Base-by-base conservation (phyloP, 179 eudicot genomes). In the Corrigiola litoralis region DNA sequence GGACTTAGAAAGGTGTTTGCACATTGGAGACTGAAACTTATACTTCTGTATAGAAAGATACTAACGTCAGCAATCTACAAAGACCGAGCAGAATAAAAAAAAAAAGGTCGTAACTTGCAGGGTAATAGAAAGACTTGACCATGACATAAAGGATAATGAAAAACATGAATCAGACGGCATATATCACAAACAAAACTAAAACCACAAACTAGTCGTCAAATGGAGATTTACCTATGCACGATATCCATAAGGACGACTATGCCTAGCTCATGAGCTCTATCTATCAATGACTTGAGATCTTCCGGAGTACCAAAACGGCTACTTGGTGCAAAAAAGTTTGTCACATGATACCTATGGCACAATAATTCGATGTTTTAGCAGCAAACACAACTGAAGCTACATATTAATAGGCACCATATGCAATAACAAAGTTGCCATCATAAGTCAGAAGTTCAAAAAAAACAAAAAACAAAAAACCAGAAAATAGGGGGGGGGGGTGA, bases 291-390 rank as follows among this genome's bases (percentile, higher is more conserved):
- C 71, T 95, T 95, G 12, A 95, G 92, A 67, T 95, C 99, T 63
- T 95, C 99, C 14, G 99, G 99, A 65, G 95, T 88, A 47, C 99
- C 99, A 84, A 79, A 95, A 55, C 97, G 99, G 70, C 99, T 95
- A 75, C 96, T 88, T 54, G 99, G 99, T 68, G 99, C 97, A 85
- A 88, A 95, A 79, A 95, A 95, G 65, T 95, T 95, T 5, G 99
- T 91, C 63, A 95, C 97, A 42, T 95, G 99, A 74, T 95, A 95
- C 82, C 99, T 95, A 71, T 20, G 48, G 70, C 63, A 76, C 32
- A 58, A 36, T 67, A 58, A 53, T 41, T 38, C 52, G 65, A 64
- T 24, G 20, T 45, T 68, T 38, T 58, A 77, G 56, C 5, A 11
- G 7, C 20, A 40, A 1, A 41, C n/a, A 32, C 25, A 63, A 33